Evolutionary conservation across 1,139 yeast genomes (phyloP), one percentile per base, ranked within the genome.

Genomic region (Pichia sp.): DNA sequence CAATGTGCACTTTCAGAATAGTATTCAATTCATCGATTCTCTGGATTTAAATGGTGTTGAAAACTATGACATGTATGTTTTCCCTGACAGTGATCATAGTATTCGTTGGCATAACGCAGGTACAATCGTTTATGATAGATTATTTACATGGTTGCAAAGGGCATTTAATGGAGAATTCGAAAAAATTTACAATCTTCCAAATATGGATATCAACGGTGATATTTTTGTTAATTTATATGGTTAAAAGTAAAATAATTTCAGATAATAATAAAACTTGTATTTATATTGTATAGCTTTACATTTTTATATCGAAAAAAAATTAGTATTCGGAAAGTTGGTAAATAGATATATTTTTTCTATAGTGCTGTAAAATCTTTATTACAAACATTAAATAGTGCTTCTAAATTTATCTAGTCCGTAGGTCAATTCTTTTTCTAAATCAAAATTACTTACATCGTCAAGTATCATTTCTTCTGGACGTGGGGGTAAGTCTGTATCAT

Each of bases 21-120:
- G 84, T 23, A 72, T 82, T 53, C 80, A 79, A 60, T 68, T 85
- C 23, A 61, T 85, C 46, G 92, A 85, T 60, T 70, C 73, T 52
- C 71, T 84, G 53, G 77, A 84, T 59, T 59, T 80, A 47, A 74
- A 68, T 12, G 71, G 69, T 6, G 73, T 84, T 38, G 87, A 82
- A 57, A 85, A 85, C 63, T 85, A 78, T 57, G 92, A 85, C 59
- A 70, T 83, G 55, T 82, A 80, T 71, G 74, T 83, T 4, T 85
- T 83, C 72, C 92, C 94, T 3, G 94, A 85, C 60, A 79, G 86
- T 20, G 89, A 84, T 59, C 94, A 85, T 61, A 70, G 80, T 25
- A 84, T 85, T 53, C 68, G 76, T 40, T 82, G 77, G 65, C 89
- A 85, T 62, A 83, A 84, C 61, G 94, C 87, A 2, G 76, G 78